Base-by-base conservation (phyloP, 2,329 filamentous ascomycete genomes). In the Tothia fuscella region DNA sequence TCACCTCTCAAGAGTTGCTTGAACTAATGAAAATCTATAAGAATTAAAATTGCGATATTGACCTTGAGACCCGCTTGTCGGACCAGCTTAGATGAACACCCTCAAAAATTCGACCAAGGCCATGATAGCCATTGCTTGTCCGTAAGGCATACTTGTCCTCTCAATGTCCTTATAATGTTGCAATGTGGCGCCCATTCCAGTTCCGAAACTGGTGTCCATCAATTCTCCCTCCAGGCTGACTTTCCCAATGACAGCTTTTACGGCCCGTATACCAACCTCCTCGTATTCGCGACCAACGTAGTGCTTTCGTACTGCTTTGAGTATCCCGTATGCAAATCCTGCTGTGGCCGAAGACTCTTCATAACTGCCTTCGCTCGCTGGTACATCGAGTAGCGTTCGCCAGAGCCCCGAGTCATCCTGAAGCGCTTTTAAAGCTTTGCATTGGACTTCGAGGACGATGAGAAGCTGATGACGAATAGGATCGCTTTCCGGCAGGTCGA, bases 81-180 rank as follows among this genome's bases (percentile, higher is more conserved):
- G n/a, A n/a, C n/a, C n/a, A n/a, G n/a, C n/a, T 22, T 21, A 40
- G 7, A 41, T 31, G 22, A 25, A 41, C 16, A 34, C 19, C 26
- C 38, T 16, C 58, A 83, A 55, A 50, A 80, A 82, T 60, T 89
- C 83, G 0, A 80, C 81, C 48, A 88, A 57, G 0, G 80, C 78
- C 78, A 88, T 86, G 48, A 87, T 85, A 0, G 80, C 82, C 82
- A 88, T 87, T 0, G 82, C 80, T 57, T 88, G 83, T 0, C 83
- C 83, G 51, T 88, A 88, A 5, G 82, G 83, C 83, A 88, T 89
- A 50, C 78, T 80, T 2, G 83, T 89, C 47, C 79, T 61, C 2
- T 77, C 71, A 44, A 89, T 87, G 48, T 83, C 73, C 58, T 81
- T 80, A 54, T 89, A 88, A 57, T 85, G 80, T 60, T 87, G 74